Base-by-base conservation (phyloP, 345 rosid species). In the Eucalyptus marginata region DNA sequence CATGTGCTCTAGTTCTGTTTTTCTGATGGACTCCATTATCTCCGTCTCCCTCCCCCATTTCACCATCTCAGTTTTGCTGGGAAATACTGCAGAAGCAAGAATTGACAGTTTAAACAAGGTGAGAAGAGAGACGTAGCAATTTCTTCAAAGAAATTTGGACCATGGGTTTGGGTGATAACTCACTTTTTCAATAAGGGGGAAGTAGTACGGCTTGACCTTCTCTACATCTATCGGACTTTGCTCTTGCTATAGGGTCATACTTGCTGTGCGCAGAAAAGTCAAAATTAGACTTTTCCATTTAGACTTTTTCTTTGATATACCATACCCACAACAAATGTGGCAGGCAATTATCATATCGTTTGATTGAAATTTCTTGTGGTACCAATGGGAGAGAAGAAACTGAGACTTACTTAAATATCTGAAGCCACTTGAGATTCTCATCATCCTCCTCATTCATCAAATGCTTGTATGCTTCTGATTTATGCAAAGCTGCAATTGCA, bases 231-330 rank as follows among this genome's bases (percentile, higher is more conserved):
- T 85, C 88, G 93, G 47, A 93, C 92, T 83, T 90, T 94, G 93
- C 95, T 93, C 93, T 93, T 94, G 93, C 95, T 93, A 86, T 94
- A 94, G 18, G 95, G 87, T 94, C 96, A 88, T 94, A 94, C 85
- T 94, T 94, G 94, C 95, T 93, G 89, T 66, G 58, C 87, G 71
- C 40, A 15, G 86, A 68, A 47, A 88, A 29, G 18, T 7, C 54
- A 50, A 13, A 49, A 80, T 22, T 47, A 71, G 24, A 9, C 76
- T 24, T 24, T n/a, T 51, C 24, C 46, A n/a, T 43, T 24, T 49
- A 40, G 15, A 76, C 27, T 36, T 40, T 76, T 36, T 71, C 15
- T 76, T 76, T 36, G 47, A 40, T 76, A 10, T 44, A 40, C 16
- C 7, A 2, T 76, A 11, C 3, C 6, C 29, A 76, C 14, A 40